Conservation (phyloP, 164 flowering plant genomes). For the Vitis rotundifolia region DNA sequence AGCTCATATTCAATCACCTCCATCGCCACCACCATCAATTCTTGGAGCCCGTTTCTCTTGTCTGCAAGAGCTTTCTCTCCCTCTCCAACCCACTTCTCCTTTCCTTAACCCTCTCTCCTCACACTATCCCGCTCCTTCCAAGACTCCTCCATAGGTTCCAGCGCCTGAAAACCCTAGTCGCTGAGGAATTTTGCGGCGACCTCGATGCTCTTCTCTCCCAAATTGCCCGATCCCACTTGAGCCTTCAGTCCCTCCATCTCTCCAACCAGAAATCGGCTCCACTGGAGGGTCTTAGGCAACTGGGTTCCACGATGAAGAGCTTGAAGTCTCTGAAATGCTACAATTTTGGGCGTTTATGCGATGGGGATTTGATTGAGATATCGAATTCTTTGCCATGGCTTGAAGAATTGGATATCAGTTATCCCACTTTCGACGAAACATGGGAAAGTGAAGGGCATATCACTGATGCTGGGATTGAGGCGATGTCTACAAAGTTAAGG, state of each 20-base stretch:
- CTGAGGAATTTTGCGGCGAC: slow-evolving; percentile 21
- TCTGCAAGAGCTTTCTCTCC: slow-evolving; percentile 48
- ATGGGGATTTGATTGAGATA: slow-evolving; percentile 35
- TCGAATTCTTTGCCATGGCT: slow-evolving; percentile 38
- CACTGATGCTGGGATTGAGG: slow-evolving; percentile 42
- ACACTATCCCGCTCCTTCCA: slow-evolving; percentile 26
- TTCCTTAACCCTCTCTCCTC: slow-evolving; percentile 32
- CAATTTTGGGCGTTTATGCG: slow-evolving; percentile 17
- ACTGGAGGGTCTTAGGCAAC: slow-evolving; percentile 11
- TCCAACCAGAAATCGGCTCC: slow-evolving; percentile 45
- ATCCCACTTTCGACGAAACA: slow-evolving; percentile 16
- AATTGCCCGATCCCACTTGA: slow-evolving; percentile 29
- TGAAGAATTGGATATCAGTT: slow-evolving; percentile 60
- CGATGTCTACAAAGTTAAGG: slow-evolving; percentile 30
- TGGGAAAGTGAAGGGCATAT: slow-evolving; percentile 14
- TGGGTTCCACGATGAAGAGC: slow-evolving; percentile 27
- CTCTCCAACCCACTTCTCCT: slow-evolving; percentile 45
- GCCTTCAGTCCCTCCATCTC: slow-evolving; percentile 37
- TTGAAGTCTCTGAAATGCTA: slow-evolving; percentile 43
- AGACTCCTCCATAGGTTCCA: slow-evolving; percentile 41
- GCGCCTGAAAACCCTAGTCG: slow-evolving; percentile 31
- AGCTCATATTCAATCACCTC: slow-evolving; percentile 28
- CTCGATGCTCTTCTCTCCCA: slow-evolving; percentile 28
- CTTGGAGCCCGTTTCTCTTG: slow-evolving; percentile 46
- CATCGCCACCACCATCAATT: slow-evolving; percentile 17